Percentiles rank a stretch among this genome's conserved stretches.
Conservation (phyloP, 202 grass and related monocot genomes). For the Zoysia matrella region DNA sequence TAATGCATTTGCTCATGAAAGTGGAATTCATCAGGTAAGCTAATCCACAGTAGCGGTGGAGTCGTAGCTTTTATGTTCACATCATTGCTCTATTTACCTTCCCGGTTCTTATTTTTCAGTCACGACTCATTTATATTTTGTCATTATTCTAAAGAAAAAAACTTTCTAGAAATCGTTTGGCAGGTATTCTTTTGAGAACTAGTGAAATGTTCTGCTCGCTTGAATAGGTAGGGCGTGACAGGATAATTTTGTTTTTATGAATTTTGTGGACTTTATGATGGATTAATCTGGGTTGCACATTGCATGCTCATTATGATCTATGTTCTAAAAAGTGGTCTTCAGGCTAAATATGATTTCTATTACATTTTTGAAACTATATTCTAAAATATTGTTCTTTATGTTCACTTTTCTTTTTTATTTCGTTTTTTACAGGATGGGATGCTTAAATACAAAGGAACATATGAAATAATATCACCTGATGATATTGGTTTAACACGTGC, state of each 20-base stretch:
- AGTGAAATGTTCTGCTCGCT: too few species aligned
- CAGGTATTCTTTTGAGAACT: too few species aligned
- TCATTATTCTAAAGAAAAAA: too few species aligned
- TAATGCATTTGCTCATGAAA: conserved; percentile 70
- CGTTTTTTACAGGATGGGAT: conserved; percentile 80
- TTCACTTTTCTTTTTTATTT: conserved; percentile 23
- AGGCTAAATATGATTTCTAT: not conserved
- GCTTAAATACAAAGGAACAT: conserved; percentile 98
- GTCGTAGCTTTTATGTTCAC: conserved; percentile 8
- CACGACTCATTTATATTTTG: not conserved
- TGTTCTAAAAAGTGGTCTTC: too few species aligned
- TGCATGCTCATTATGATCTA: too few species aligned
- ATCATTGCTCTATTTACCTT: too few species aligned
- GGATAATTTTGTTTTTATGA: too few species aligned
- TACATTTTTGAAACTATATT: not conserved
- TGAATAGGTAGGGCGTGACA: too few species aligned
- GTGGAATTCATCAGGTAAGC: conserved; percentile 62
- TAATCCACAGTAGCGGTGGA: conserved; percentile 3
- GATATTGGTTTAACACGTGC: conserved; percentile 92
- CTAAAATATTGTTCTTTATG: not conserved
- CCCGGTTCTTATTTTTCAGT: not conserved
- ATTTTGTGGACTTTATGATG: too few species aligned
- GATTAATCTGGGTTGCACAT: too few species aligned
- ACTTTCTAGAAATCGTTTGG: too few species aligned
- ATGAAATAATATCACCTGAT: conserved; percentile 98